These are phyloP conservation scores for Microstegium vimineum DNA, from an alignment of 176 grass and related monocot species.

Conservation along the genomic window DNA sequence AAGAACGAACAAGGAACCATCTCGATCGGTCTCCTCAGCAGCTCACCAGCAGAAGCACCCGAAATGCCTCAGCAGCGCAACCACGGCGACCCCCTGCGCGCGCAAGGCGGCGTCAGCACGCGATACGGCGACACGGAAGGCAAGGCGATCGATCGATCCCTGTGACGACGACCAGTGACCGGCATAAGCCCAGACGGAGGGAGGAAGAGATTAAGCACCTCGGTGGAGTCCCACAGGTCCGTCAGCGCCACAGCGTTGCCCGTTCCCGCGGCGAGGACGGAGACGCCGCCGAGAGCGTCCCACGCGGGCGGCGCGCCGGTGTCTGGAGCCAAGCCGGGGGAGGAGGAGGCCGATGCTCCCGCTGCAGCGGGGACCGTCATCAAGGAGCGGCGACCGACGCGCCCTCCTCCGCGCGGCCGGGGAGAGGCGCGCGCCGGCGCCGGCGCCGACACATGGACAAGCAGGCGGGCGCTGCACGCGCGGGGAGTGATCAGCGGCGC, in stretches of 20 bases:
- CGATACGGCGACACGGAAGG: neutral
- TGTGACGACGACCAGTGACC: neutral
- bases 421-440: neutral
- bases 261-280: slow-evolving; percentile 46
- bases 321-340: neutral
- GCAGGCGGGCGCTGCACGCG: neutral
- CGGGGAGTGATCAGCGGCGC: neutral
- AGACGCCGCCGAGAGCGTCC: slow-evolving; percentile 47
- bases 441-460: neutral
- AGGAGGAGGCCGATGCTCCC: slow-evolving; percentile 5
- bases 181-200: neutral
- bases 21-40: too few species aligned
- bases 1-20: neutral
- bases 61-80: slow-evolving; percentile 78
- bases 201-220: slow-evolving; percentile 22
- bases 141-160: neutral
- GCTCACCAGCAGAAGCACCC: slow-evolving; percentile 92
- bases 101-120: neutral
- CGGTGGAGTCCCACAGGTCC: slow-evolving; percentile 64
- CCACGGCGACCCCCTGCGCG: slow-evolving; percentile 62
- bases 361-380: neutral
- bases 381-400: neutral
- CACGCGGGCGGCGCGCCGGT: slow-evolving; percentile 18
- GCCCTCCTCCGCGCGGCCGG: neutral
- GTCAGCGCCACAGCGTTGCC: slow-evolving; percentile 51